These are phyloP conservation scores for Aspergillus carlsbadensis DNA, from an alignment of 495 filamentous ascomycete genomes.

Conservation along the genomic window DNA sequence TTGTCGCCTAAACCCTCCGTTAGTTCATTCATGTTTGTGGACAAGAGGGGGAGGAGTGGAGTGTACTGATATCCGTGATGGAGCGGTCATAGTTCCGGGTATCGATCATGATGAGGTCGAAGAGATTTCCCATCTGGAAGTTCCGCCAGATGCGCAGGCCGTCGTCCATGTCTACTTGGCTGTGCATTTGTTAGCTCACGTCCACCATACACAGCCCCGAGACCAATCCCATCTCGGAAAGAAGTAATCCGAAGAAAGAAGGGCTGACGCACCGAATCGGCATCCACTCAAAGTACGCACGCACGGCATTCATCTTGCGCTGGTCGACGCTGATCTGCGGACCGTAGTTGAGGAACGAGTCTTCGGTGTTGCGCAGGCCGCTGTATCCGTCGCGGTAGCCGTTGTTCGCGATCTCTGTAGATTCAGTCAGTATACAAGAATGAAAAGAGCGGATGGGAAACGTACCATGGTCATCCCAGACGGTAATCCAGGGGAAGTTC, in stretches of 20 bases:
- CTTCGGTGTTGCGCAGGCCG: conserved; percentile 58
- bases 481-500: conserved; percentile 64
- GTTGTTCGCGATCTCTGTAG: conserved; percentile 63
- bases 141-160: conserved; percentile 66
- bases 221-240: too few relatives aligned
- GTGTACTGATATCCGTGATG: conserved; percentile 42
- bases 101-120: conserved; percentile 69
- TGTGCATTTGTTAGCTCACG: background rate
- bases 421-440: background rate
- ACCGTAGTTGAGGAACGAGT: conserved; percentile 58
- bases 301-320: conserved; percentile 66
- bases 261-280: conserved; percentile 27
- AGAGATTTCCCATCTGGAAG: conserved; percentile 62
- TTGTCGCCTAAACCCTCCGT: too few relatives aligned
- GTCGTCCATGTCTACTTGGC: conserved; percentile 64
- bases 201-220: background rate
- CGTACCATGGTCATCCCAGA: conserved; percentile 68
- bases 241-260: background rate
- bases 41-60: background rate
- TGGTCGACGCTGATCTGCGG: conserved; percentile 58
- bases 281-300: conserved; percentile 74
- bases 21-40: too few relatives aligned
- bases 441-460: background rate
- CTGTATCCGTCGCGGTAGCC: conserved; percentile 54
- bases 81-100: conserved; percentile 66